Evolutionary conservation across 306 rosid genomes (phyloP).

Genomic region (Fagus sylvatica): DNA sequence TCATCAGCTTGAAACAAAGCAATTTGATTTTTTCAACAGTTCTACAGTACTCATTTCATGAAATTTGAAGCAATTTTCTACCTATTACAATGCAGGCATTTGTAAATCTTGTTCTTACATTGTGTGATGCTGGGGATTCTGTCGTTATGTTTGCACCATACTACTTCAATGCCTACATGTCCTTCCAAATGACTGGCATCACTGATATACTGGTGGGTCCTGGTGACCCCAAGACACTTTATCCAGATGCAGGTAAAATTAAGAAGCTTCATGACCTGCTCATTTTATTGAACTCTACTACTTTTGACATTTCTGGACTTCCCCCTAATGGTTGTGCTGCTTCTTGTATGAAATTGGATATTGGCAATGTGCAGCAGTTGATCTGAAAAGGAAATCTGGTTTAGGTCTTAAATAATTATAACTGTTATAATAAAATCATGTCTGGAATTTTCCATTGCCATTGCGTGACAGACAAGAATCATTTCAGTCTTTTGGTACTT

Average conservation of each 20-base stretch:
- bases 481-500: not conserved
- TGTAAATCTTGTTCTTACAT: conserved; percentile 87
- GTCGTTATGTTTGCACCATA: conserved; percentile 93
- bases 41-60: conserved; percentile 17
- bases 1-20: not conserved
- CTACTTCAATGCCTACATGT: conserved; percentile 92
- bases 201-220: conserved; percentile 87
- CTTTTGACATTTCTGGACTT: conserved; percentile 8
- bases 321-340: not conserved
- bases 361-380: conserved; percentile 17
- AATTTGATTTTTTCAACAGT: conserved; percentile 9
- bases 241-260: conserved; percentile 81
- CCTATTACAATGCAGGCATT: conserved; percentile 69
- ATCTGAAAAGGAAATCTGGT: conserved; percentile 2
- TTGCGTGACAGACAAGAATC: not conserved
- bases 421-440: not conserved
- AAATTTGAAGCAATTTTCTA: conserved; percentile 26
- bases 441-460: conserved; percentile 9
- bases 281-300: not conserved
- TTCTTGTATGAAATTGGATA: not conserved
- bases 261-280: conserved; percentile 20
- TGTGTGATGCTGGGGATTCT: conserved; percentile 92
- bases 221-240: conserved; percentile 65
- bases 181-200: conserved; percentile 94
- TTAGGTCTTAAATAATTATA: not conserved